phyloP scores from a whole-genome alignment of 2,329 filamentous ascomycete species.

The Trichoderma hamatum region DNA sequence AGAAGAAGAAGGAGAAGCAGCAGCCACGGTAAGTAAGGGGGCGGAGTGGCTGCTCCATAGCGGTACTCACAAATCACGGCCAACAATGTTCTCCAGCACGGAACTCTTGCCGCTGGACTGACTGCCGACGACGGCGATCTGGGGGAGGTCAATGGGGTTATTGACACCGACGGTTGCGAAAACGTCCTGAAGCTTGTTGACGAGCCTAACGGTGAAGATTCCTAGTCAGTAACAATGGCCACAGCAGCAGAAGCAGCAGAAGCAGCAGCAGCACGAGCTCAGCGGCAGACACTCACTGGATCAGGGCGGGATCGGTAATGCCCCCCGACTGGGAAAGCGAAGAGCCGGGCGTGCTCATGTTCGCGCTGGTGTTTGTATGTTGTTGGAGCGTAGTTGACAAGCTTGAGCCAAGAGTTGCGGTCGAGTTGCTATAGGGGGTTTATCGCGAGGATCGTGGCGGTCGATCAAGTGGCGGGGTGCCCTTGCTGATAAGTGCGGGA shows the following conservation, averaged over 20 bases:
- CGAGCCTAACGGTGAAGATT: constrained; percentile 59
- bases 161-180: constrained; percentile 98
- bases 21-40: constrained; percentile 2
- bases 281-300: constrained; percentile 54
- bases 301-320: constrained; percentile 68
- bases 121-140: constrained; percentile 97
- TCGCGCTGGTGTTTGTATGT: constrained; percentile 26
- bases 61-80: constrained; percentile 87
- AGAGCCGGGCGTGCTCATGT: constrained; percentile 38
- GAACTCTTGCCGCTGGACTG: constrained; percentile 99
- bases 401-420: neutral
- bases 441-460: constrained; percentile 20
- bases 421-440: neutral
- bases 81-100: constrained; percentile 97
- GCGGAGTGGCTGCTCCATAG: neutral
- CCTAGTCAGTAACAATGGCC: constrained; percentile 22
- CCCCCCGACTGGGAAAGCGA: constrained; percentile 54
- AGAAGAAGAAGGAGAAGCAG: neutral
- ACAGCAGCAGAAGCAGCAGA: constrained; percentile 14
- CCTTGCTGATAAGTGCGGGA: constrained; percentile 22
- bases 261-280: neutral
- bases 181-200: constrained; percentile 99
- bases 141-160: constrained; percentile 97
- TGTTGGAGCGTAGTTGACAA: neutral
- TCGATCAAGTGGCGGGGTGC: constrained; percentile 21